phyloP scores from a whole-genome alignment of 176 grass and related monocot genomes.

The Hordeum vulgare region MorexV3_pseudomolecules_assembly NC_058522.1:563922381-563922880 shows the following conservation, averaged over 20 bases:
- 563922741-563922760: conserved; percentile 69
- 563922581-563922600: neutral
- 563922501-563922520: neutral
- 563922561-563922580: neutral
- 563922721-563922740: conserved; percentile 87
- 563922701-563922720: conserved; percentile 84
- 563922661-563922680: conserved; percentile 87
- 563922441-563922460: neutral
- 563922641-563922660: conserved; percentile 17
- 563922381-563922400: neutral
- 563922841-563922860: conserved; percentile 91
- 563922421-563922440: neutral
- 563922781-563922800: neutral
- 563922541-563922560: too few relatives aligned
- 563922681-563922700: conserved; percentile 78
- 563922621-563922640: neutral
- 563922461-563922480: neutral
- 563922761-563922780: neutral
- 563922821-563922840: conserved; percentile 13
- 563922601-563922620: neutral
- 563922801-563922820: too few relatives aligned
- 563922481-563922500: neutral
- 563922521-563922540: neutral
- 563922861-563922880: conserved; percentile 80
- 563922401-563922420: neutral